Evolutionary conservation across 2,329 filamentous ascomycete genomes (phyloP).

Genomic region (Nigrograna mackinnonii): DNA sequence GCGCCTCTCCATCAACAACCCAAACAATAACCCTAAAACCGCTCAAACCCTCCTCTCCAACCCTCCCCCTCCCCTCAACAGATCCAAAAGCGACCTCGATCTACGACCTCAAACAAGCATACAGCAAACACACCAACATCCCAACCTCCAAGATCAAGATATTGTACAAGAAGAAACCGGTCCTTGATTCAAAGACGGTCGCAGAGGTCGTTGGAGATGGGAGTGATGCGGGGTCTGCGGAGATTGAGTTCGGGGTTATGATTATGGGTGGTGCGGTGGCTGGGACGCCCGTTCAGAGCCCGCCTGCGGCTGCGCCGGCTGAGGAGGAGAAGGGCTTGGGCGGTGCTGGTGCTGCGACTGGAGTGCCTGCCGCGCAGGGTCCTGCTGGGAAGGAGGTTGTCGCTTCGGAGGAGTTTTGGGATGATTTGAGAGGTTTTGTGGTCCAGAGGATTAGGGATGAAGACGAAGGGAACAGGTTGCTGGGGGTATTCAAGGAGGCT

Average conservation of each 20-base stretch:
- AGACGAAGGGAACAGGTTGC: constrained; percentile 65
- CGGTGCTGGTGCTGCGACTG: background rate
- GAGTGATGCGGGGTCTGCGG: constrained; percentile 54
- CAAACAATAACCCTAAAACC: constrained; percentile 70
- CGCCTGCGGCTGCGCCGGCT: constrained; percentile 51
- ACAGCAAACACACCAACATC: constrained; percentile 66
- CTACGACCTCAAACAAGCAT: constrained; percentile 74
- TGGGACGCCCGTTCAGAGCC: constrained; percentile 48
- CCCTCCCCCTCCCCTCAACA: constrained; percentile 66
- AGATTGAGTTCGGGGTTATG: constrained; percentile 84
- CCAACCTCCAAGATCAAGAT: constrained; percentile 76
- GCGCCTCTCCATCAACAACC: constrained; percentile 36
- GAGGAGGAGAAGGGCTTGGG: constrained; percentile 55
- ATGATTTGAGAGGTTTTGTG: constrained; percentile 80
- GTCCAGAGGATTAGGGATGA: constrained; percentile 76
- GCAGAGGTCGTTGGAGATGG: constrained; percentile 69
- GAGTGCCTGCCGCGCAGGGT: constrained; percentile 49
- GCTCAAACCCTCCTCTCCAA: constrained; percentile 61
- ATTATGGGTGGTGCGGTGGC: constrained; percentile 66
- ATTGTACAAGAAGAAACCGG: constrained; percentile 84
- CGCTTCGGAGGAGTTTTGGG: constrained; percentile 79
- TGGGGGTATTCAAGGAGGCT: constrained; percentile 69
- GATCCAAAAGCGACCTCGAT: constrained; percentile 72
- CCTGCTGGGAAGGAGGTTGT: constrained; percentile 65
- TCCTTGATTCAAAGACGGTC: constrained; percentile 75